Base-by-base conservation (phyloP, 371 early-diverging fungal species). In the Mucor sp. region DNA sequence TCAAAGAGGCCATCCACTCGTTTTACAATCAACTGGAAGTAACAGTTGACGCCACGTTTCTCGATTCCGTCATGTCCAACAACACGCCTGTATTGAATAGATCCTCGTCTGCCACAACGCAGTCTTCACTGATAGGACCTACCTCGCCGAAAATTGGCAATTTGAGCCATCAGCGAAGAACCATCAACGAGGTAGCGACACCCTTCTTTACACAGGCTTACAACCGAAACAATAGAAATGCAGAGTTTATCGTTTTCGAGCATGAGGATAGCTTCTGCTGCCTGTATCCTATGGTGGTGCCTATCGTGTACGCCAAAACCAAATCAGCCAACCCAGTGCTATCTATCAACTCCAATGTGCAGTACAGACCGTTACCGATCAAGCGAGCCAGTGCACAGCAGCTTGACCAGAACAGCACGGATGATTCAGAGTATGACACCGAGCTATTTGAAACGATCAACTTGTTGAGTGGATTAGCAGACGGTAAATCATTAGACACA, bases 361-460 rank as follows among this genome's bases (percentile, higher is more conserved):
- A 83, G 14, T 84, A 85, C 56, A 77, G 85, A 60, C 84, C 85
- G 8, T 37, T 77, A 23, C 79, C 84, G 0, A 66, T 75, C 15
- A 65, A 73, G 9, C 68, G 70, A 48, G 63, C 73, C 7, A 66
- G 59, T 17, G n/a, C 68, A 6, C 53, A 58, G 17, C 53, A 58
- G 17, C 17, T 27, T 0, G 62, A 61, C 11, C 62, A 64, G 19
- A 70, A 47, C 17, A 58, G 27, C n/a, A 28, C 15, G 15, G 86
- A 85, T 57, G 76, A 78, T 37, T 76, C 81, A 21, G 79, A 78
- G 62, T 88, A 86, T 69, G 84, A 87, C 55, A 60, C 75, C 9
- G 87, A 88, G 17, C 66, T 83, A 50, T 89, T 87, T 75, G 85
- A 81, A 43, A 87, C 85, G 27, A 80, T 88, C 35, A 87, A 89